These are phyloP conservation scores for Fusarium sp. DNA, from an alignment of 2,329 filamentous ascomycete species.

Conservation along the genomic window DNA sequence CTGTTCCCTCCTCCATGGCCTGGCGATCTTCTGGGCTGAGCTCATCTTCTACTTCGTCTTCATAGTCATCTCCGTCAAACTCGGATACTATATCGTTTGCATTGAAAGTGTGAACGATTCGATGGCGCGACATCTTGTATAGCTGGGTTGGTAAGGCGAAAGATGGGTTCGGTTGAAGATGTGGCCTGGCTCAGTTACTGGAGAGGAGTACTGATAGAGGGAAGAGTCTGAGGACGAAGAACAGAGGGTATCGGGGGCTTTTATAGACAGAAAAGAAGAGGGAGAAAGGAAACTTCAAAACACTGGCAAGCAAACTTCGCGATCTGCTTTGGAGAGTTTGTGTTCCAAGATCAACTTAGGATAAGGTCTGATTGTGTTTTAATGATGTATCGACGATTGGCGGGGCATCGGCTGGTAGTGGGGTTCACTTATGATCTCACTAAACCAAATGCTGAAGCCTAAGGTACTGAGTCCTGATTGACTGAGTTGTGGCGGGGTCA, in stretches of 20 bases:
- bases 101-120: conserved; percentile 56
- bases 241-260: neutral
- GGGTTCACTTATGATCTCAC: conserved; percentile 42
- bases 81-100: conserved; percentile 60
- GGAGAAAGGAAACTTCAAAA: neutral
- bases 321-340: neutral
- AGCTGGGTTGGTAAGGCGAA: neutral
- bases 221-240: neutral
- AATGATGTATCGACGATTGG: conserved; percentile 32
- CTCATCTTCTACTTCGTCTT: conserved; percentile 58
- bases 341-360: neutral
- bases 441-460: conserved; percentile 8
- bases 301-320: neutral
- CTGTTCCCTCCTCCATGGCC: conserved; percentile 71
- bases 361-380: conserved; percentile 10
- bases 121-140: conserved; percentile 41
- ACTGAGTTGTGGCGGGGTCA: conserved; percentile 4
- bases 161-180: neutral
- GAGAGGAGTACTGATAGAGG: neutral
- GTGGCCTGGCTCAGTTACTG: neutral
- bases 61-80: conserved; percentile 59
- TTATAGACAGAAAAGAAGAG: neutral
- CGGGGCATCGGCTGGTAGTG: conserved; percentile 39
- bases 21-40: conserved; percentile 59
- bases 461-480: neutral